phyloP scores from a whole-genome alignment of 2,329 filamentous ascomycete genomes.

The Alternaria incomplexa region DNA sequence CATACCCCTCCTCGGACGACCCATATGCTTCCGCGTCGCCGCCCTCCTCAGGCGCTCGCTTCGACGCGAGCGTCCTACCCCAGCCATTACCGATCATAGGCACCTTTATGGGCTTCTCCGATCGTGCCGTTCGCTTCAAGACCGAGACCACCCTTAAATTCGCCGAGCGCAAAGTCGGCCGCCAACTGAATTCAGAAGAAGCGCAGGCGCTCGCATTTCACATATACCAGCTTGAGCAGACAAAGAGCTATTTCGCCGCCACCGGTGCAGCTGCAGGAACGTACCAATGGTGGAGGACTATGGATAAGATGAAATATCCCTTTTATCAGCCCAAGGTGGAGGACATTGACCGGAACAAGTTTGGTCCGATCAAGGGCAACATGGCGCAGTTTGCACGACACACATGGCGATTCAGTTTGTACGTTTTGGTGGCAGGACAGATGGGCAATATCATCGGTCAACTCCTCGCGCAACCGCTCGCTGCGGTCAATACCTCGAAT shows the following conservation, averaged over 20 bases:
- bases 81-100: constrained; percentile 45
- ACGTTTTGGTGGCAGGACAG: constrained; percentile 32
- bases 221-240: constrained; percentile 46
- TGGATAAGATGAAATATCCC: constrained; percentile 49
- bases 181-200: constrained; percentile 50
- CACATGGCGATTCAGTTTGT: constrained; percentile 35
- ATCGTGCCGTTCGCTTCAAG: constrained; percentile 31
- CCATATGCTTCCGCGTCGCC: constrained; percentile 37
- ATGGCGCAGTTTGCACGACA: constrained; percentile 38
- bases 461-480: constrained; percentile 40
- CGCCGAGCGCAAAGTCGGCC: constrained; percentile 42
- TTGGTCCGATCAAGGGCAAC: constrained; percentile 42
- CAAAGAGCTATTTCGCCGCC: constrained; percentile 48
- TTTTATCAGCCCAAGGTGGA: constrained; percentile 49
- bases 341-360: constrained; percentile 49
- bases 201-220: constrained; percentile 52
- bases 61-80: constrained; percentile 49
- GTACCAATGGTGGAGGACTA: constrained; percentile 44
- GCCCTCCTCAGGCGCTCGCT: constrained; percentile 23
- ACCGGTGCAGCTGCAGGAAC: constrained; percentile 40
- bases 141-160: constrained; percentile 42
- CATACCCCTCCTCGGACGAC: constrained; percentile 46
- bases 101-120: constrained; percentile 37
- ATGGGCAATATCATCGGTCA: constrained; percentile 45
- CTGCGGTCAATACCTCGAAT: constrained; percentile 41